phyloP scores from a whole-genome alignment of 768 basidiomycete genomes.

The Mycena capillaripes region DNA sequence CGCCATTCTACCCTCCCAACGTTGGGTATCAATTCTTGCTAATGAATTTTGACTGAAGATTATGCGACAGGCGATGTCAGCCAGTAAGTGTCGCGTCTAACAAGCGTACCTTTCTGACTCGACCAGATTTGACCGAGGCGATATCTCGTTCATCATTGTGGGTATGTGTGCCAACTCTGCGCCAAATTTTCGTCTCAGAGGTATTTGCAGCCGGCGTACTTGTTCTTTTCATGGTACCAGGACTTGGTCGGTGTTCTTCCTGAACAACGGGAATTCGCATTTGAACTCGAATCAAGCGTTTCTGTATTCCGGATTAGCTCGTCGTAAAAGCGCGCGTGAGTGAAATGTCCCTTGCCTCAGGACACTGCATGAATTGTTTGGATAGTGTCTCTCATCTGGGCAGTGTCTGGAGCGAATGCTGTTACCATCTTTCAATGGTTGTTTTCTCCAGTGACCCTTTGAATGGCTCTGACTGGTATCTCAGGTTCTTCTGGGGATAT shows the following conservation, averaged over 20 bases:
- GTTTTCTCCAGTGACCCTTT: background rate
- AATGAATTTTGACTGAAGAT: background rate
- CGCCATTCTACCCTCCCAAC: background rate
- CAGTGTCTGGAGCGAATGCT: slow-evolving; percentile 78
- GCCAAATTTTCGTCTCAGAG: background rate
- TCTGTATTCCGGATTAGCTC: slow-evolving; percentile 79
- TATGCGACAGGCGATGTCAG: slow-evolving; percentile 19
- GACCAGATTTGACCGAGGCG: slow-evolving; percentile 76
- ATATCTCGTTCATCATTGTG: slow-evolving; percentile 78
- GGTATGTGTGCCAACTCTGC: slow-evolving; percentile 27
- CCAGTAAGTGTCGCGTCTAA: slow-evolving; percentile 25
- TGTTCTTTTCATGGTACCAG: slow-evolving; percentile 85
- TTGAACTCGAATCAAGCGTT: slow-evolving; percentile 60
- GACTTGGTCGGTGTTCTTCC: slow-evolving; percentile 62
- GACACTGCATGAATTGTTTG: background rate
- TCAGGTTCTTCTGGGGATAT: slow-evolving; percentile 66
- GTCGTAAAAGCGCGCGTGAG: slow-evolving; percentile 74
- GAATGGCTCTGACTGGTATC: background rate
- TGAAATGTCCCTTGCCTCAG: slow-evolving; percentile 22
- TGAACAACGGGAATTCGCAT: slow-evolving; percentile 8
- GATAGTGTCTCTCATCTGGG: slow-evolving; percentile 81
- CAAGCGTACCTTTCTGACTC: background rate
- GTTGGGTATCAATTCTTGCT: background rate
- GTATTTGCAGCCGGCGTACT: slow-evolving; percentile 64
- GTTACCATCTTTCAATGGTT: slow-evolving; percentile 88